These are phyloP conservation scores for Entomortierella beljakovae DNA, from an alignment of 192 early-diverging fungal species.

Conservation along the genomic window DNA sequence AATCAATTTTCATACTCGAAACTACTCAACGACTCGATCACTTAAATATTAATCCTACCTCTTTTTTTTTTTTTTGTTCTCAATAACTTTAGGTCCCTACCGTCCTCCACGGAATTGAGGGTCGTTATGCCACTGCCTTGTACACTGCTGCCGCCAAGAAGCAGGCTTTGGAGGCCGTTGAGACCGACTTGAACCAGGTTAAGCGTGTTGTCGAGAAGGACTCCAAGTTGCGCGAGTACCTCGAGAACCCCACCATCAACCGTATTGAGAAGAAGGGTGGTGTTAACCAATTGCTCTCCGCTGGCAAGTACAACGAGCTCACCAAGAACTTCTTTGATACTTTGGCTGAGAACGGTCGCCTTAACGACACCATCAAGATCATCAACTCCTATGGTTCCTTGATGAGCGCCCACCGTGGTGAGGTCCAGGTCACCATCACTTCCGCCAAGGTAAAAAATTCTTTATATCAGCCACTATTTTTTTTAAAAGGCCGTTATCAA, in stretches of 20 bases:
- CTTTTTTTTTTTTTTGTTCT: not conserved
- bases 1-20: too few species aligned
- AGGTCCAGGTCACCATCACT: slow-evolving; percentile 89
- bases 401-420: slow-evolving; percentile 91
- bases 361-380: slow-evolving; percentile 86
- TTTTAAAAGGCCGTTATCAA: too few species aligned
- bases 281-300: slow-evolving; percentile 73
- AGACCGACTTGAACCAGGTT: slow-evolving; percentile 84
- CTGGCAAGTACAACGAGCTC: slow-evolving; percentile 77
- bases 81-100: slow-evolving; percentile 74
- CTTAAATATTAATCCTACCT: not conserved
- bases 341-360: slow-evolving; percentile 95
- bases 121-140: slow-evolving; percentile 97
- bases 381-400: slow-evolving; percentile 83
- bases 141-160: slow-evolving; percentile 92
- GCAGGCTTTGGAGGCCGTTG: slow-evolving; percentile 82
- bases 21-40: too few species aligned
- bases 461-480: not conserved
- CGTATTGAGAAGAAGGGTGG: slow-evolving; percentile 81
- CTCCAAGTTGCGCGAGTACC: slow-evolving; percentile 71
- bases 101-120: slow-evolving; percentile 92
- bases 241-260: slow-evolving; percentile 91
- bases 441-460: slow-evolving; percentile 78
- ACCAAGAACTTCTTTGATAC: slow-evolving; percentile 93
- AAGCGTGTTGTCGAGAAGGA: slow-evolving; percentile 78